Conservation (phyloP, 345 rosid genomes). For the Populus pruinosa region DNA sequence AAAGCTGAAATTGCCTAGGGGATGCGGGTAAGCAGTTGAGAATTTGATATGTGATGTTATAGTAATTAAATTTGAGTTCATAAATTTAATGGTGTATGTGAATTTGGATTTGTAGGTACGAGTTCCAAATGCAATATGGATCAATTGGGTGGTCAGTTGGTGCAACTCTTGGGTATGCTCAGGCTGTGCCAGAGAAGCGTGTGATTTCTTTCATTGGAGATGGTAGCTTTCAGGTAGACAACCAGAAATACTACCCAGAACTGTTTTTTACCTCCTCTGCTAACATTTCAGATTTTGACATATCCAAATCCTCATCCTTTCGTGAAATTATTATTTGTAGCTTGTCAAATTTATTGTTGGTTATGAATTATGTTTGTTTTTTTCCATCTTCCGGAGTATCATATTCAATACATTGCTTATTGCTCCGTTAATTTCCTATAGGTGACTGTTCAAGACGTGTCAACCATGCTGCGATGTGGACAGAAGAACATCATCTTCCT, state of each 20-base stretch:
- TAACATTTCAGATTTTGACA: neutral
- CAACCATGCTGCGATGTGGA: slow-evolving; percentile 63
- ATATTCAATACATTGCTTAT: neutral
- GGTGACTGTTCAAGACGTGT: slow-evolving; percentile 79
- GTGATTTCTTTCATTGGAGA: slow-evolving; percentile 81
- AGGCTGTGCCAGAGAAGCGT: slow-evolving; percentile 66
- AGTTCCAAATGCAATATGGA: slow-evolving; percentile 88
- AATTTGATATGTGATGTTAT: neutral
- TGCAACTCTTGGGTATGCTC: slow-evolving; percentile 81
- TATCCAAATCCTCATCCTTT: neutral
- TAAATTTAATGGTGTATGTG: neutral
- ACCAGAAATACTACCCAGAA: neutral
- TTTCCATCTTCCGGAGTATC: neutral
- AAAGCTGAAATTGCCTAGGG: slow-evolving; percentile 65
- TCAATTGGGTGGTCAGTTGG: slow-evolving; percentile 91
- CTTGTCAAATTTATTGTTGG: neutral
- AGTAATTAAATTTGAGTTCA: neutral
- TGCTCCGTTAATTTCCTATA: slow-evolving; percentile 9
- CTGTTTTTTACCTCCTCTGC: neutral
- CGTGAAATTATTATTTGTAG: neutral
- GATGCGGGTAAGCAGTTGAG: slow-evolving; percentile 56
- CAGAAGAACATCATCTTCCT: slow-evolving; percentile 70
- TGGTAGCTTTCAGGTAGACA: slow-evolving; percentile 78
- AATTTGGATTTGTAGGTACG: slow-evolving; percentile 45
- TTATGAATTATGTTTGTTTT: neutral